Base-by-base conservation (phyloP, 1,139 yeast genomes). In the Candida gigantensis region DNA sequence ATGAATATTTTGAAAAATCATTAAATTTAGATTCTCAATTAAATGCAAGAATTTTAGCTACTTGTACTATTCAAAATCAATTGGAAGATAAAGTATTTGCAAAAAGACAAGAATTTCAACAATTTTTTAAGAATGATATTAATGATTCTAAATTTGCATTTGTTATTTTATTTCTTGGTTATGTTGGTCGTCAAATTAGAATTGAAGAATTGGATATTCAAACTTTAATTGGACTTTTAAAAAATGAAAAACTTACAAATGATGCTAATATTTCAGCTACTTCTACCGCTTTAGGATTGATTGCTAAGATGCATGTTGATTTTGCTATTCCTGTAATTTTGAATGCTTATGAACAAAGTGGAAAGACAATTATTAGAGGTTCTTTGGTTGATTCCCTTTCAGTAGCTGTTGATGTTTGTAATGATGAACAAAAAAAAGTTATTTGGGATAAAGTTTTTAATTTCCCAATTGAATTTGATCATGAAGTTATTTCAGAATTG, bases 281-380 rank as follows among this genome's bases (percentile, higher is more conserved):
- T 1, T 75, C 84, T 0, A 68, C 70, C 32, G 67, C 84, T 0
- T 57, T 80, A 26, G 84, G 87, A 1, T 66, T 72, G 10, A 53
- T 77, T 19, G 66, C 43, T 3, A 29, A 33, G 14, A 31, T 27
- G 18, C 30, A 45, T 17, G 27, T 37, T 18, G 29, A 36, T 2
- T 29, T 39, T 2, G 35, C 35, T 3, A 24, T 39, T 6, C 30
- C 39, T 8, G 23, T 32, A 3, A 40, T 45, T 20, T 33, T 43
- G 15, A 33, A 34, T 7, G 38, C 41, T 3, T 44, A 39, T 18
- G 18, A 25, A 10, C 17, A 28, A 4, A 25, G 52, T 20, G 41
- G 49, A 7, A 44, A 40, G 3, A 41, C 59, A n/a, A 56, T 61
- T 16, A 51, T 59, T 15, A 36, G 49, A 24, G 36, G 41, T 17